Evolutionary conservation across 1,284 basidiomycete genomes (phyloP).

Genomic region (Tilletia walkeri): DNA sequence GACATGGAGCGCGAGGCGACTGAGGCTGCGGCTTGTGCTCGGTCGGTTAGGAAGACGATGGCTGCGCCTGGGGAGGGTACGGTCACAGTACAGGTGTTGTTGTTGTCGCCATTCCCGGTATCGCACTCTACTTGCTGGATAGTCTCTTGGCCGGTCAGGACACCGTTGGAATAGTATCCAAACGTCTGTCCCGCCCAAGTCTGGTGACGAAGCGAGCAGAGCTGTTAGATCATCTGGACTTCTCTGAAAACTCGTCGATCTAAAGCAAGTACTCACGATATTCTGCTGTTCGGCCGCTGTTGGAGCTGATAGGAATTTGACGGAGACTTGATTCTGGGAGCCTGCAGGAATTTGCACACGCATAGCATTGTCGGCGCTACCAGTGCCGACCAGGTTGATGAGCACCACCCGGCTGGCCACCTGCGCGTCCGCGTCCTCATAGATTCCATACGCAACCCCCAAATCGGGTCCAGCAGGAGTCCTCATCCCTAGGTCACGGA

Average conservation of each 20-base stretch:
- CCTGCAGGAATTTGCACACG: constrained; percentile 59
- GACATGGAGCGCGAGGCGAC: not conserved
- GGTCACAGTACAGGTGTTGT: constrained; percentile 63
- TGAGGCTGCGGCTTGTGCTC: constrained; percentile 12
- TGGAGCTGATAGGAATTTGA: constrained; percentile 60
- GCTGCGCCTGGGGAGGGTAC: constrained; percentile 72
- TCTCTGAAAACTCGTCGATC: not conserved
- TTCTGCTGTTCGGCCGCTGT: constrained; percentile 67
- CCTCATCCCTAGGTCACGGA: constrained; percentile 22
- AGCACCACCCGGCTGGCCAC: constrained; percentile 64
- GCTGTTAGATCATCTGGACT: not conserved
- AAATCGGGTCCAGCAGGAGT: not conserved
- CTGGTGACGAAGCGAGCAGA: constrained; percentile 7
- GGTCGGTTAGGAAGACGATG: constrained; percentile 66
- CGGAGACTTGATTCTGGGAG: constrained; percentile 24
- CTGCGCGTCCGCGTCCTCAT: constrained; percentile 56
- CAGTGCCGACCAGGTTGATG: constrained; percentile 65
- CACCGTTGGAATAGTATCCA: constrained; percentile 70
- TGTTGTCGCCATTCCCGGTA: not conserved
- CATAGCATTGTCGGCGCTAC: constrained; percentile 19
- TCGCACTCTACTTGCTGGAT: constrained; percentile 64
- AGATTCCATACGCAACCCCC: constrained; percentile 73
- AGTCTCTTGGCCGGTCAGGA: constrained; percentile 61
- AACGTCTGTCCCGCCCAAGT: constrained; percentile 74
- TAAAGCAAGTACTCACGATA: constrained; percentile 54